Conservation (phyloP, 2,329 filamentous ascomycete species). For the Stagonosporopsis cucurbitacearum region DNA sequence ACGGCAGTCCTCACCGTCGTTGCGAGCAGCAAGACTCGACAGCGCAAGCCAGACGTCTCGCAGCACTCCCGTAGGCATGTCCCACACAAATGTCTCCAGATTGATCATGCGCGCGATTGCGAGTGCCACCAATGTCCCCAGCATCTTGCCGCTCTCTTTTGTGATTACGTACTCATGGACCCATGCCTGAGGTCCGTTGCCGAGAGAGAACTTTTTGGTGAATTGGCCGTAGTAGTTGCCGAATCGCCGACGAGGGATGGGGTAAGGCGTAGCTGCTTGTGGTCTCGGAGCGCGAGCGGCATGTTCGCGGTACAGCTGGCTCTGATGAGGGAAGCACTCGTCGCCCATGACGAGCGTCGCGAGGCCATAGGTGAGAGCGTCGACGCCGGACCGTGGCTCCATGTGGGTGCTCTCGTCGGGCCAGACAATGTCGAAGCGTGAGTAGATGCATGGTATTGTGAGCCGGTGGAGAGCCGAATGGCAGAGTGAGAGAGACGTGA, state of each 20-base stretch:
- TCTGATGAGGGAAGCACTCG: conserved; percentile 63
- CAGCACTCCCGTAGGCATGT: conserved; percentile 85
- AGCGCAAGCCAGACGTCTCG: conserved; percentile 83
- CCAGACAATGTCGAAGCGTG: conserved; percentile 88
- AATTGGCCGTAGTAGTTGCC: conserved; percentile 80
- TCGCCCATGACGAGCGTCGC: conserved; percentile 79
- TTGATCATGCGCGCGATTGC: conserved; percentile 83
- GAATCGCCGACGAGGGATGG: conserved; percentile 55
- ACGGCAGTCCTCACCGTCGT: conserved; percentile 66
- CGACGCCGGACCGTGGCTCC: conserved; percentile 74
- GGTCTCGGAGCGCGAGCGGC: conserved; percentile 13
- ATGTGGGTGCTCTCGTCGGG: conserved; percentile 71
- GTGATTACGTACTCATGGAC: conserved; percentile 81
- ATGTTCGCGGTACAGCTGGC: conserved; percentile 36
- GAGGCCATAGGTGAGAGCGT: conserved; percentile 82
- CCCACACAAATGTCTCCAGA: conserved; percentile 83
- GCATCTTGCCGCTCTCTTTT: conserved; percentile 86
- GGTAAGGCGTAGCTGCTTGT: conserved; percentile 38
- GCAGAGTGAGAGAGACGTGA: conserved; percentile 77
- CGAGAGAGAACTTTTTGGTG: conserved; percentile 81
- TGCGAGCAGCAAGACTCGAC: conserved; percentile 70
- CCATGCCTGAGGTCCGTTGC: conserved; percentile 81
- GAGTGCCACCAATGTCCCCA: conserved; percentile 80
- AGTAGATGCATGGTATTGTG: conserved; percentile 80
- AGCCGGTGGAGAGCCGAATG: conserved; percentile 79